Base-by-base conservation (phyloP, 176 grass and related monocot genomes). In the Aegilops tauschii region DNA sequence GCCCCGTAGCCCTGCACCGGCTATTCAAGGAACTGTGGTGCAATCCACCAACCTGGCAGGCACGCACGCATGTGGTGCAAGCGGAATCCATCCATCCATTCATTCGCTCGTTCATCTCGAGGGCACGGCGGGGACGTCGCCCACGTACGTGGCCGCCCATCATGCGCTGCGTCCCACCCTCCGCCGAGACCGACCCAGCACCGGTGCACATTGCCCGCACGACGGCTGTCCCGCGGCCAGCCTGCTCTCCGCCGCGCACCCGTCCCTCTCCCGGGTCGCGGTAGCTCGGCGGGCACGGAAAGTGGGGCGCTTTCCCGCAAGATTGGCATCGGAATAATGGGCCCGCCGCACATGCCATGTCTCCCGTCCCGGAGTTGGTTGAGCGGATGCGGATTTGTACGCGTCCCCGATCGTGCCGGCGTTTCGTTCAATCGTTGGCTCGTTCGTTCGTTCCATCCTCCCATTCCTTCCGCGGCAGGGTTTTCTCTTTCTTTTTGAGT, bases 241-340 rank as follows among this genome's bases (percentile, higher is more conserved):
- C 84, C 23, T 29, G 27, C 52, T 0, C 31, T 5, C 31, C 47
- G 6, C 16, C 16, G 14, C 50, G 50, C 50, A 2, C 50, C 16
- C 50, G 50, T 79, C 79, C 45, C 69, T 37, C 70, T 77, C 78
- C 61, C 27, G 6, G 50, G 14, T 12, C 50, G 80, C 12, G 40
- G 87, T 49, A 42, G 73, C 20, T 85, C 54, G 61, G 68, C 81
- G 35, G 81, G 69, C 61, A 66, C 12, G 72, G 65, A 50, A 12
- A 30, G 80, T 70, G 80, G 86, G 84, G 42, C 58, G 56, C 89
- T 87, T 83, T 79, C 84, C 80, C 73, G 36, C 74, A 25, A 84
- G 85, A 84, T 87, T 84, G 80, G 76, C 89, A 91, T 87, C 75
- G 66, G 65, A 84, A 91, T 80, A 84, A 80, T 84, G 80, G 42